Conservation (phyloP, 768 basidiomycete genomes). For the Panaeolus cyanescens region DNA sequence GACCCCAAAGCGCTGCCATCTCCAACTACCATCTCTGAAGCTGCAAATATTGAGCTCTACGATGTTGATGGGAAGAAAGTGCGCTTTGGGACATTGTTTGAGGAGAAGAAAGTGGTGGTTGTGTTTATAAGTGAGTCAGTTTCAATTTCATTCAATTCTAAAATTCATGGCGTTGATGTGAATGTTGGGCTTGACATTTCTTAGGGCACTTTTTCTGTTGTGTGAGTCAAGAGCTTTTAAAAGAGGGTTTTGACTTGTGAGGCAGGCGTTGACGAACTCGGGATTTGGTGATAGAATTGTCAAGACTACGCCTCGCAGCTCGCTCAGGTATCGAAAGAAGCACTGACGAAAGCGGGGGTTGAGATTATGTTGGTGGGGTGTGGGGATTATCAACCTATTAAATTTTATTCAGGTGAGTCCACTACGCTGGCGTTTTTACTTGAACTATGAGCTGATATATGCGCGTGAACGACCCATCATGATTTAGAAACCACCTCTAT, state of each 20-base stretch:
- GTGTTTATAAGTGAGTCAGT: conserved; percentile 59
- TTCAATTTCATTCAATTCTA: background rate
- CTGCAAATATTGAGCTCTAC: conserved; percentile 57
- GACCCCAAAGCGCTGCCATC: background rate
- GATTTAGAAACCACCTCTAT: conserved; percentile 47
- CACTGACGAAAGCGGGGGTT: conserved; percentile 38
- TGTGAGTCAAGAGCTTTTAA: conserved; percentile 31
- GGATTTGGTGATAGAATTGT: background rate
- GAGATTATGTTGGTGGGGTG: conserved; percentile 60
- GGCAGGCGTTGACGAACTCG: conserved; percentile 39
- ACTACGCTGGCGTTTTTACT: background rate
- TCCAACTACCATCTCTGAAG: background rate
- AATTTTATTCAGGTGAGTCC: conserved; percentile 47
- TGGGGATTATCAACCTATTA: conserved; percentile 55
- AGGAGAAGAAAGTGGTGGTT: conserved; percentile 46
- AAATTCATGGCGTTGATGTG: background rate
- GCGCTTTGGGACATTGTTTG: background rate
- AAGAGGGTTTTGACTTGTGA: conserved; percentile 18
- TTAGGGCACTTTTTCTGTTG: conserved; percentile 70
- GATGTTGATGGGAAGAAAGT: conserved; percentile 45
- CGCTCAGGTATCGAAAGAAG: conserved; percentile 38
- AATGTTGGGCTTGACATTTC: no score
- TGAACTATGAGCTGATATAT: background rate
- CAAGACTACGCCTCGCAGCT: conserved; percentile 54
- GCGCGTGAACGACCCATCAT: background rate